Percentiles rank a stretch among this genome's conserved stretches.
Conservation (phyloP, 2,329 filamentous ascomycete genomes). For the Botrytis medusae region DNA sequence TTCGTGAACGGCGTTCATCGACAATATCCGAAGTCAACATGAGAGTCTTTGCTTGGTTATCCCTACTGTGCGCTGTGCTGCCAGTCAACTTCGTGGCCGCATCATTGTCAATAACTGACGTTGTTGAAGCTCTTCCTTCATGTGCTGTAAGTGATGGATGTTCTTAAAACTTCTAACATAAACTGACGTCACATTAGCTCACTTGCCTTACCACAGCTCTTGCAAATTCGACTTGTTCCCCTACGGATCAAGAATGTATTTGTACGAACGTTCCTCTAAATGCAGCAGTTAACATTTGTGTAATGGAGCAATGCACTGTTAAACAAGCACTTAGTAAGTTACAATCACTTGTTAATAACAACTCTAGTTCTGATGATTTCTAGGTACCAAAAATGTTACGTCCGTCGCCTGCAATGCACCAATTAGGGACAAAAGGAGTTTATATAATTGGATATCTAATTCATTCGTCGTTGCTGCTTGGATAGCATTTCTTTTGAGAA, state of each 20-base stretch:
- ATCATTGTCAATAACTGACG: background rate
- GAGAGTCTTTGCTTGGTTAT: conserved; percentile 7
- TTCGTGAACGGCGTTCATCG: background rate
- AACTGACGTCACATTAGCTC: background rate
- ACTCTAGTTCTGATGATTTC: background rate
- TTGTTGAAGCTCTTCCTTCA: background rate
- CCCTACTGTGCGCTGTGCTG: background rate
- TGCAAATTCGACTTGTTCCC: conserved; percentile 2
- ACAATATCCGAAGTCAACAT: conserved; percentile 1
- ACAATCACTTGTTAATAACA: background rate
- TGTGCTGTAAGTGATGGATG: conserved; percentile 14
- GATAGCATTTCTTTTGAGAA: conserved; percentile 9
- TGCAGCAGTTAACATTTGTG: background rate
- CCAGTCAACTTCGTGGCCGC: background rate
- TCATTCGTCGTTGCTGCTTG: conserved; percentile 11
- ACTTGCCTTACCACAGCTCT: conserved; percentile 11
- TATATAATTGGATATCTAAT: conserved; percentile 9
- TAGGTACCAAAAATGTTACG: conserved; percentile 16
- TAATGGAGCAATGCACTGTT: background rate
- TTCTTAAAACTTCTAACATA: background rate
- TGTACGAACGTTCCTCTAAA: conserved; percentile 12
- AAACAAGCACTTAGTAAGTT: conserved; percentile 14
- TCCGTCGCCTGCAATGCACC: conserved; percentile 8
- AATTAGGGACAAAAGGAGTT: background rate
- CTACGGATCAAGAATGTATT: conserved; percentile 18